Evolutionary conservation across 2,329 filamentous ascomycete species (phyloP), one percentile per base, ranked within the genome.

Genomic region (Orbilia javanica): DNA sequence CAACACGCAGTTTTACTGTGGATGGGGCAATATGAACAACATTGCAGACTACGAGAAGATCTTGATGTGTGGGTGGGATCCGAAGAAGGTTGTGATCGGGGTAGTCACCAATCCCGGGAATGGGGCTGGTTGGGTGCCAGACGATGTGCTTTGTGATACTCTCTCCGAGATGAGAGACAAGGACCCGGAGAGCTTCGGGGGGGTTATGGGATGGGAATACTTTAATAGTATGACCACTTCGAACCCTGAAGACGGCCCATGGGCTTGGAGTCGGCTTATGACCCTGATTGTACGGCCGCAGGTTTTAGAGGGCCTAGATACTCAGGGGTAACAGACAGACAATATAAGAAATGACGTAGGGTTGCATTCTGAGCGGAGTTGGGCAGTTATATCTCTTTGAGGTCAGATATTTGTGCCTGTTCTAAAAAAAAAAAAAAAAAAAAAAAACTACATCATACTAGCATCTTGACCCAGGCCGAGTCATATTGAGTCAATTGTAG

Each of bases 161-260:
- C 36, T 78, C 20, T 67, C 62, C 0, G 60, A 71, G 27, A 27
- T 78, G 63, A 72, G 66, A 36, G 67, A 72, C n/a, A 71, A 67
- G 34, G 66, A 78, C 27, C 31, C 57, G 5, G 67, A 69, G 10
- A 63, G 4, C 34, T 78, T 97, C 83, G 94, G 94, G 0, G 94
- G 94, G 0, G 90, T 97, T 5, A 96, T 96, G 90, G 93, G 93
- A 1, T 97, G 94, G 94, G 94, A 97, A 85, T 97, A 96, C 83
- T 97, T 95, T 85, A 96, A 97, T 29, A 78, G 74, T 46, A 57
- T 78, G 4, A 78, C 74, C 15, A 72, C 53, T 27, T 66, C 70
- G 34, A 36, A 63, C 20, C 62, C 65, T 4, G 50, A 52, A 20
- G 82, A 83, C 11, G 84, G 81, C 8, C 84, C 85, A 63, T 87